phyloP scores from a whole-genome alignment of 164 flowering plant genomes.

The Tetrastigma voinierianum region DNA sequence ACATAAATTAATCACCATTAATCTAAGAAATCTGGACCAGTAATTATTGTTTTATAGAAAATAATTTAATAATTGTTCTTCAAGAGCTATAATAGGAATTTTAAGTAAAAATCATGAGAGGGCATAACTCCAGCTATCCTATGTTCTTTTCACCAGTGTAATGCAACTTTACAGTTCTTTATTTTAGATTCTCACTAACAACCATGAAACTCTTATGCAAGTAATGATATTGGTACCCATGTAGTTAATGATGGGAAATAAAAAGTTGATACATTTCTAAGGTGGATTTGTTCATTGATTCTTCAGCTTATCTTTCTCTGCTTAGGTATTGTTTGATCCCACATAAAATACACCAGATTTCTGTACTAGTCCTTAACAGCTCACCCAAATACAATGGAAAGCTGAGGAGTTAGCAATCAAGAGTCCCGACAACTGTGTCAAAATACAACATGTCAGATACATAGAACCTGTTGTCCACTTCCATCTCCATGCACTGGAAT shows the following conservation, averaged over 20 bases:
- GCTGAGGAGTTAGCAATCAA: slow-evolving; percentile 61
- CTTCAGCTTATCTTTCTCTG: background rate
- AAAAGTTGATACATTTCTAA: too few species aligned
- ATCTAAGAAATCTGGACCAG: too few species aligned
- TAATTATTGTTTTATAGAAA: too few species aligned
- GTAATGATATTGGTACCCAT: background rate
- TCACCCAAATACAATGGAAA: slow-evolving; percentile 61
- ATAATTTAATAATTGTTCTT: too few species aligned
- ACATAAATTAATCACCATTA: too few species aligned
- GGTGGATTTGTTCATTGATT: background rate
- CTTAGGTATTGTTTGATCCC: background rate
- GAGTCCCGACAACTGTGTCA: slow-evolving; percentile 53
- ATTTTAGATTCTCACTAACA: too few species aligned
- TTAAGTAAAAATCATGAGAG: too few species aligned
- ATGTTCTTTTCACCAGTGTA: too few species aligned
- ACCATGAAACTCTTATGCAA: background rate
- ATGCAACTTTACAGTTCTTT: too few species aligned
- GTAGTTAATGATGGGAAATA: too few species aligned
- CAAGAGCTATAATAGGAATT: too few species aligned
- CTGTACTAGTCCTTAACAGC: slow-evolving; percentile 7
- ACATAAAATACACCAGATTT: background rate
- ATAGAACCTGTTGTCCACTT: slow-evolving; percentile 67
- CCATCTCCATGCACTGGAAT: slow-evolving; percentile 67
- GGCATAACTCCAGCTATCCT: too few species aligned
- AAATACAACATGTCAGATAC: slow-evolving; percentile 51